Base-by-base conservation (phyloP, 768 basidiomycete species). In the Chalciporus sphaerocephalus region DNA sequence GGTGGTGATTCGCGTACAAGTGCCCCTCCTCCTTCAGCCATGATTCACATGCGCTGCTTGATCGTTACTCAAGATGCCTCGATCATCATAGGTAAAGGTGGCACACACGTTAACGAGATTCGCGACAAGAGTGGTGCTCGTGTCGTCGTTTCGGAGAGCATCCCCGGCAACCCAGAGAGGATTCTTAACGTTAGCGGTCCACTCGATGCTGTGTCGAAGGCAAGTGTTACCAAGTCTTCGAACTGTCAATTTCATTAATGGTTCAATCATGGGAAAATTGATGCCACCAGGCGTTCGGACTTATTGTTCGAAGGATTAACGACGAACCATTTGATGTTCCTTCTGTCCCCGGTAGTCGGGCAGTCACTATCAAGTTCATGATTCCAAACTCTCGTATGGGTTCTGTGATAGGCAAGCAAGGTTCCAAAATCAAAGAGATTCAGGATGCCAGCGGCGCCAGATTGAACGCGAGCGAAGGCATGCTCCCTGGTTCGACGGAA, bases 361-460 rank as follows among this genome's bases (percentile, higher is more conserved):
- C 96, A 22, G 96, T 99, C 44, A 98, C 96, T 23, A 98, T 99
- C 76, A 97, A 98, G 67, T 98, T 92, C 64, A 97, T 98, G 87
- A 96, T 98, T 46, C 95, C 95, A 53, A 97, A 98, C 69, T 94
- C 92, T 9, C 87, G 95, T 47, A 98, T 98, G 95, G 95, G 95
- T 33, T 96, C 93, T 15, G 92, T 97, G 49, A 99, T 99, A 59
- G 96, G 96, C 46, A 98, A 96, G 67, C 89, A 87, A 52, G 96
- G 96, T 24, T 85, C 86, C 28, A 99, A 99, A 69, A 99, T 99
- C 66, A 97, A 97, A 73, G 96, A 99, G 70, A 99, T 99, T 53
- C 96, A 99, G 64, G 96, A 99, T 59, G 96, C 96, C 21, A 92
- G 89, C 52, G 96, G 96, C 27, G 96, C 96, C 13, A 74, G 93